Percentiles rank a stretch among this genome's conserved stretches.
Conservation (phyloP, 179 eudicot species). For the Beta macrorhiza region DNA sequence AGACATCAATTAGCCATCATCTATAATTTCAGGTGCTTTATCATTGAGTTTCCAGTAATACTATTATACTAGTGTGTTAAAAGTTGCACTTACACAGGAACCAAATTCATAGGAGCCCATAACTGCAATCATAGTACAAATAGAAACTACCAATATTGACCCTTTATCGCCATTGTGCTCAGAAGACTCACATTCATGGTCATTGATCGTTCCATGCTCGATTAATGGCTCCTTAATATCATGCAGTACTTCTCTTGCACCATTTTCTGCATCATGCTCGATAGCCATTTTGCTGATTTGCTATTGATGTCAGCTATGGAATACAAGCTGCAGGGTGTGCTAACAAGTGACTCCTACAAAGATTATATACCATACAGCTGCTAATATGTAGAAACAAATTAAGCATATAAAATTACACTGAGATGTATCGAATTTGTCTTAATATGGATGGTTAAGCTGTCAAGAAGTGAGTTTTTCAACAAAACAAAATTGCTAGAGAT, state of each 20-base stretch:
- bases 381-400: neutral
- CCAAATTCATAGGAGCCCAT: constrained; percentile 24
- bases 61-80: too few species aligned
- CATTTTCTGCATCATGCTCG: constrained; percentile 12
- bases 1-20: too few species aligned
- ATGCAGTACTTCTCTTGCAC: neutral
- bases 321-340: too few species aligned
- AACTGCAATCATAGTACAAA: constrained; percentile 17
- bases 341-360: constrained; percentile 1
- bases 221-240: constrained; percentile 14
- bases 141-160: constrained; percentile 6
- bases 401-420: neutral
- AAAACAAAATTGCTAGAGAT: constrained; percentile 5
- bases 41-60: too few species aligned
- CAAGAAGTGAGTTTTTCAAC: neutral
- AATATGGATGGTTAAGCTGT: constrained; percentile 6
- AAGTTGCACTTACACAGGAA: constrained; percentile 23
- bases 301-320: neutral
- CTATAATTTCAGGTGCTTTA: too few species aligned
- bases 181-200: neutral
- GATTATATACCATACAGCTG: constrained; percentile 8
- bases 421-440: constrained; percentile 11
- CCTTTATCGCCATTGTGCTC: neutral
- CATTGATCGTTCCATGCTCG: neutral
- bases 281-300: neutral